Evolutionary conservation across 305 asterid genomes (phyloP).

Genomic region (Fraxinus ornus): DNA sequence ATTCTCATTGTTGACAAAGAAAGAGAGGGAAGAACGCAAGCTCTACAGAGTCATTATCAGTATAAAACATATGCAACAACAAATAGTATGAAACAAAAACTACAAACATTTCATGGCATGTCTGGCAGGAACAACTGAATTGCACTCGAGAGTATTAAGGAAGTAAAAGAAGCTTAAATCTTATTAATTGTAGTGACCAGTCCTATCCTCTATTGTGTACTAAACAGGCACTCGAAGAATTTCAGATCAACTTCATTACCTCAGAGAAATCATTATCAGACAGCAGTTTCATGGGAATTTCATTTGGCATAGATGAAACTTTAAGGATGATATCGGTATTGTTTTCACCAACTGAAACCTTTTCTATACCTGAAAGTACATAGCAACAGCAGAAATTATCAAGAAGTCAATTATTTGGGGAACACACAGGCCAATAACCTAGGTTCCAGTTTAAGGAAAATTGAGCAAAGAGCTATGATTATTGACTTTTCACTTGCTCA

Average conservation of each 20-base stretch:
- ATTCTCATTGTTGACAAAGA: background rate
- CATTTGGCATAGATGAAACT: slow-evolving; percentile 42
- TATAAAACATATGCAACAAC: slow-evolving; percentile 2
- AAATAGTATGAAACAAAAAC: slow-evolving; percentile 1
- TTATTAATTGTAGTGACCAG: background rate
- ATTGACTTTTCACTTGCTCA: background rate
- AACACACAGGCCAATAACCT: background rate
- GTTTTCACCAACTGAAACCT: slow-evolving; percentile 33
- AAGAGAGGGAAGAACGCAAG: background rate
- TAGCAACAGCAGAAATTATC: background rate
- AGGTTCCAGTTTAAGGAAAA: background rate
- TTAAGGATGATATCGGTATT: slow-evolving; percentile 37
- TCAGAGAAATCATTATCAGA: slow-evolving; percentile 47
- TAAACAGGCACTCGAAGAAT: background rate
- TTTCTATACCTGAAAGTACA: slow-evolving; percentile 47
- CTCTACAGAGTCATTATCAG: background rate
- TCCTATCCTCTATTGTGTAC: background rate
- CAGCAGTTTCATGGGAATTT: slow-evolving; percentile 39
- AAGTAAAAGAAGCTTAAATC: background rate
- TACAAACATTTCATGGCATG: slow-evolving; percentile 3
- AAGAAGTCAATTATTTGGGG: background rate
- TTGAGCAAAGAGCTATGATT: slow-evolving; percentile 6
- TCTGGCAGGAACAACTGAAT: background rate
- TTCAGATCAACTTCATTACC: slow-evolving; percentile 38
- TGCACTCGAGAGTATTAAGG: background rate